Base-by-base conservation (phyloP, 2,329 filamentous ascomycete genomes). In the Aspergillus terreus region DNA sequence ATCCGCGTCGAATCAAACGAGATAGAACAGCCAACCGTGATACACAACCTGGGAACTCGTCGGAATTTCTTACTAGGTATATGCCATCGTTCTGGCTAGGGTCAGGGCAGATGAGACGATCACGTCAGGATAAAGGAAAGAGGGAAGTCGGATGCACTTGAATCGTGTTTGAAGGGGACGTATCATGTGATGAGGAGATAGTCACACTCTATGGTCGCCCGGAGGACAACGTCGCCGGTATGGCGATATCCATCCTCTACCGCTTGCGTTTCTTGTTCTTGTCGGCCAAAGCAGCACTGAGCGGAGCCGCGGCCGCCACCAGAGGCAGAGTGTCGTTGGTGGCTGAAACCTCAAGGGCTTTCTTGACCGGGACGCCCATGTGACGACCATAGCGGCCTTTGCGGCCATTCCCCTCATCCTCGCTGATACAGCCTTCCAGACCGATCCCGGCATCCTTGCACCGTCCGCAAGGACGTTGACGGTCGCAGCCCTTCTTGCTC, bases 401-500 rank as follows among this genome's bases (percentile, higher is more conserved):
- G 66, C 94, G 88, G 58, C 92, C 94, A 70, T 97, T 97, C 58
- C 91, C 91, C 73, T 99, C 94, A 63, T 99, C 94, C 72, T 99
- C 94, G 71, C 92, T 96, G 72, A 99, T 84, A 72, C 94, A 99
- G 58, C 92, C 90, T 61, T 97, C 94, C 53, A 90, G 85, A 51
- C 88, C 88, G 63, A 99, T 90, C 17, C 94, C 94, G 41, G 94
- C 94, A 74, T 99, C 94, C 70, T 91, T 90, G 83, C 94, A 99
- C 57, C 94, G 85, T 50, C 91, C 90, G 67, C 94, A 99, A 25
- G 94, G 94, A 36, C 94, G 86, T 74, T 97, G 94, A 52, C 94
- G 87, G 76, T 99, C 94, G 69, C 94, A 99, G 11, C 94, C 94
- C 76, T 99, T 99, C 81, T 99, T 99, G 76, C 92, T 97, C 83